Conservation (phyloP, 2,329 filamentous ascomycete genomes). For the Penicillium sp. region DNA sequence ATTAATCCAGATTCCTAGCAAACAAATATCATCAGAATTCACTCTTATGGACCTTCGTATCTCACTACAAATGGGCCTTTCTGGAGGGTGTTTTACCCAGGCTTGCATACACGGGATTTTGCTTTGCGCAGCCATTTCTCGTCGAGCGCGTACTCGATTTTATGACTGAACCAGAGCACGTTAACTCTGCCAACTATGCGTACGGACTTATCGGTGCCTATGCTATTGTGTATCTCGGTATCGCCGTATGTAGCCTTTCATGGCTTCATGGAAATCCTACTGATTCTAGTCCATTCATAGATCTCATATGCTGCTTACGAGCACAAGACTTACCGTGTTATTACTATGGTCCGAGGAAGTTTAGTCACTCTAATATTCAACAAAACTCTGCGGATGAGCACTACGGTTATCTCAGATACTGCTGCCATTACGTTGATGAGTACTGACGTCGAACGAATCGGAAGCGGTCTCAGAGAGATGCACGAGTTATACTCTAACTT, state of each 20-base stretch:
- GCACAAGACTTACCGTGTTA: slow-evolving; percentile 37
- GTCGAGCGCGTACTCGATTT: slow-evolving; percentile 30
- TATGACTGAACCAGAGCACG: slow-evolving; percentile 21
- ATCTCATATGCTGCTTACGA: slow-evolving; percentile 34
- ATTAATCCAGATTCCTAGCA: slow-evolving; percentile 10
- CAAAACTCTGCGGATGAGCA: slow-evolving; percentile 43
- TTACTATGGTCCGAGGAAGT: slow-evolving; percentile 42
- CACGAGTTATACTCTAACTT: slow-evolving; percentile 21
- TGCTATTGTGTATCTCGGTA: slow-evolving; percentile 39
- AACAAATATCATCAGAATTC: slow-evolving; percentile 18
- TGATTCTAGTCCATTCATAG: slow-evolving; percentile 15
- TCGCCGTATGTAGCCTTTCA: slow-evolving; percentile 31
- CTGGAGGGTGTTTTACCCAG: slow-evolving; percentile 37
- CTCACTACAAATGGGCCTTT: slow-evolving; percentile 22
- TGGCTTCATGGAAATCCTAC: neutral
- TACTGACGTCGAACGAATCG: slow-evolving; percentile 44
- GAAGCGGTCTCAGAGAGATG: slow-evolving; percentile 12
- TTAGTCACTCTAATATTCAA: slow-evolving; percentile 50
- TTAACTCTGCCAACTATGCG: slow-evolving; percentile 28
- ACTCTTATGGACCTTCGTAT: slow-evolving; percentile 20
- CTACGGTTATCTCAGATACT: slow-evolving; percentile 35
- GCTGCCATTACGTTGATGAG: slow-evolving; percentile 50
- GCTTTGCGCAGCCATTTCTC: slow-evolving; percentile 50
- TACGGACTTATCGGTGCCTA: slow-evolving; percentile 42
- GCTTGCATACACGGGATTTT: slow-evolving; percentile 43